phyloP scores from a whole-genome alignment of 2,329 filamentous ascomycete genomes.

The Verticillium alfalfae region DNA sequence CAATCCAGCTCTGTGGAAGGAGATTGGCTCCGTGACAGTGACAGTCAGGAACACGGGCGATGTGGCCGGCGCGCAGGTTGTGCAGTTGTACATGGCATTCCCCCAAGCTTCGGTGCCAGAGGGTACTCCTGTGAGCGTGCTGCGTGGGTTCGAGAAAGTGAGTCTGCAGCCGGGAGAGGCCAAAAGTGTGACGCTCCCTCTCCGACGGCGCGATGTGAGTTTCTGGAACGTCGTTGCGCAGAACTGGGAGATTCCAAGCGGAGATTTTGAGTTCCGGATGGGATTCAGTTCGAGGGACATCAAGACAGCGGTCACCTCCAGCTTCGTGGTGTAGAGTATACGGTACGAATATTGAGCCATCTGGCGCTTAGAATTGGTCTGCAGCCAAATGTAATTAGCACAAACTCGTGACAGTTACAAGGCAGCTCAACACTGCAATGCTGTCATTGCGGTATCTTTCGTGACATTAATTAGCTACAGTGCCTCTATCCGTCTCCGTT shows the following conservation, averaged over 20 bases:
- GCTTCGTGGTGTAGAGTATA: too few species aligned
- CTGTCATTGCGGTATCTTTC: too few species aligned
- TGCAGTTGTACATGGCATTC: slow-evolving; percentile 21
- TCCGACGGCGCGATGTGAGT: slow-evolving; percentile 43
- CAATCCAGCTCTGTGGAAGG: slow-evolving; percentile 49
- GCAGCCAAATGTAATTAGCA: too few species aligned
- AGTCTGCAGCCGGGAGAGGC: slow-evolving; percentile 29
- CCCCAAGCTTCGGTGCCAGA: slow-evolving; percentile 2
- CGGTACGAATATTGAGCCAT: too few species aligned
- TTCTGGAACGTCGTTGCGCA: slow-evolving; percentile 42
- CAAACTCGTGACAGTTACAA: too few species aligned
- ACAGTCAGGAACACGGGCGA: slow-evolving; percentile 46
- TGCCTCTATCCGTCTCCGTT: too few species aligned
- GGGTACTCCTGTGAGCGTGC: slow-evolving; percentile 24
- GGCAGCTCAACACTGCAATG: too few species aligned
- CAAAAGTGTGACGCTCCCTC: slow-evolving; percentile 29
- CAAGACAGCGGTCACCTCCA: too few species aligned
- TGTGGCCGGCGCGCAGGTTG: slow-evolving; percentile 20
- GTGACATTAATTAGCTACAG: too few species aligned
- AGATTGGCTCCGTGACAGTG: slow-evolving; percentile 41
- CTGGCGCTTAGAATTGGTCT: too few species aligned
- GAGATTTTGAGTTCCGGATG: slow-evolving; percentile 2
- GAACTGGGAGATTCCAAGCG: slow-evolving; percentile 43
- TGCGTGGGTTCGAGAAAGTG: slow-evolving; percentile 43
- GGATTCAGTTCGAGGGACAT: background rate